Base-by-base conservation (phyloP, 2,329 filamentous ascomycete species). In the Epichloe bromicola region DNA sequence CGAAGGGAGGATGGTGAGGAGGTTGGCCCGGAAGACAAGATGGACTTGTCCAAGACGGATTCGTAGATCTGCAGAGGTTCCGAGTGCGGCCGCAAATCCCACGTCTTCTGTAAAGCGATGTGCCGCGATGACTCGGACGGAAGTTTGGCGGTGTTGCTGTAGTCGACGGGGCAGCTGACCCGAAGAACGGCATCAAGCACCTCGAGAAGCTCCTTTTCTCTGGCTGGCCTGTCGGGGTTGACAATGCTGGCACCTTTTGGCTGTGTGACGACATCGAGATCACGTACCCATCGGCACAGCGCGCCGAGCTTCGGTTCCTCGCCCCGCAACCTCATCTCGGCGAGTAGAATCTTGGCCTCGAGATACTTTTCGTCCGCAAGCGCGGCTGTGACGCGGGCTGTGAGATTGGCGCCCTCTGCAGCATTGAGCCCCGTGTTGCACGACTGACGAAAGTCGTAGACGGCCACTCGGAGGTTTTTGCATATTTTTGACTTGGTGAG, bases 221-320 rank as follows among this genome's bases (percentile, higher is more conserved):
- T 70, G 2, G 62, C 58, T 0, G 70, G 69, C 37, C 75, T 69
- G 49, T 68, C 58, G 3, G 64, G 55, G 1, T 54, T 54, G 46
- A 58, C 51, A 11, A 60, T 14, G 39, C 62, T 62, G 44, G 67
- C 64, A 3, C 71, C 71, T 2, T 70, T 70, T 0, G 76, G 68
- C 49, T 76, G 70, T 20, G 79, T 83, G 47, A 85, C 78, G 23
- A 85, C 78, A 58, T 86, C 83, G 26, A 86, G 68, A 59, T 85
- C 82, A 52, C 83, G 75, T 4, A 86, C 83, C 83, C 83, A 87
- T 51, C 83, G 78, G 62, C 82, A 86, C 7, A 86, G 65, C 1
- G 83, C 81, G 19, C 83, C 83, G 0, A 86, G 67, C 57, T 84
- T 84, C 0, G 83, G 83, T 17, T 77, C 74, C 54, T 86, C 74